These are phyloP conservation scores for Tritrichomonas musculus DNA, from an alignment of 208 protist species.

Conservation along the genomic window DNA sequence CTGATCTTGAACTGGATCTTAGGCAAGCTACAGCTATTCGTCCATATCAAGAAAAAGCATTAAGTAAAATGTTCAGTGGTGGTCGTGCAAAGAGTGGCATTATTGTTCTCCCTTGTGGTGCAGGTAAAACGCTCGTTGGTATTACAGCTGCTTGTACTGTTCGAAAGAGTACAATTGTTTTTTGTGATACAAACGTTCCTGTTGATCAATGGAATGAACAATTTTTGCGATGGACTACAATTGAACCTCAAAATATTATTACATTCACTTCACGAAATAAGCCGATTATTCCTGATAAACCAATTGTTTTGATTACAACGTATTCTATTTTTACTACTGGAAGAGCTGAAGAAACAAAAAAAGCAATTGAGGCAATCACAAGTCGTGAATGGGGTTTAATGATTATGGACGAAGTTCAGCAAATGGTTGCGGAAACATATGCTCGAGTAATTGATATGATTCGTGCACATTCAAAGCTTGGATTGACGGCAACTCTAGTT, in stretches of 20 bases:
- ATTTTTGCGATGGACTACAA: slow-evolving; percentile 41
- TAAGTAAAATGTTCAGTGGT: slow-evolving; percentile 71
- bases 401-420: slow-evolving; percentile 93
- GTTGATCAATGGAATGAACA: slow-evolving; percentile 48
- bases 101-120: slow-evolving; percentile 97
- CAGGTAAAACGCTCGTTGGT: slow-evolving; percentile 97
- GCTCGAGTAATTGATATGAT: slow-evolving; percentile 59
- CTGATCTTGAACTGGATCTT: slow-evolving; percentile 63
- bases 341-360: slow-evolving; percentile 43
- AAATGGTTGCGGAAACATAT: slow-evolving; percentile 88
- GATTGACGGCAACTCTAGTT: slow-evolving; percentile 70
- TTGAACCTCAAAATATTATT: not conserved
- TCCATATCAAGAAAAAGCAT: slow-evolving; percentile 62
- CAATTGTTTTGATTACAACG: slow-evolving; percentile 84
- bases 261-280: not conserved
- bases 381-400: slow-evolving; percentile 85
- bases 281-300: slow-evolving; percentile 31
- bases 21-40: slow-evolving; percentile 58
- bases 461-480: slow-evolving; percentile 87
- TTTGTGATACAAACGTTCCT: slow-evolving; percentile 34
- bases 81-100: slow-evolving; percentile 72
- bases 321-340: slow-evolving; percentile 91
- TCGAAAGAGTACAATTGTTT: slow-evolving; percentile 24
- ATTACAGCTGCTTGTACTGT: slow-evolving; percentile 62
- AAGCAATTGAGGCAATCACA: slow-evolving; percentile 37